Evolutionary conservation across 257 asterid species (phyloP).

Genomic region (Lycium barbarum): DNA sequence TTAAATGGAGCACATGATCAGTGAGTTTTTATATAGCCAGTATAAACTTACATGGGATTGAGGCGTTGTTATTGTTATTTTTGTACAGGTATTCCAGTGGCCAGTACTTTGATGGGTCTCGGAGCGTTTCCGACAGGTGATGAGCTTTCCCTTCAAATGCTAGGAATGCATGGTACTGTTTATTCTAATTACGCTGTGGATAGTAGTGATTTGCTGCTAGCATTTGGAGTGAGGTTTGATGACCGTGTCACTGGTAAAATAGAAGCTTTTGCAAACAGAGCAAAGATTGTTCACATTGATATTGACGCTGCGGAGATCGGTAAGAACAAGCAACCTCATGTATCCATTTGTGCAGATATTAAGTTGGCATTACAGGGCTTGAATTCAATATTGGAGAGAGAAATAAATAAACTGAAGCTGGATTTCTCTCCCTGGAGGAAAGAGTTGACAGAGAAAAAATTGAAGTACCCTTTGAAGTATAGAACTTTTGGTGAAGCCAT

Average conservation of each 20-base stretch:
- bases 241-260: conserved; percentile 87
- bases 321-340: conserved; percentile 80
- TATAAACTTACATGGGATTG: neutral
- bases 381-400: conserved; percentile 58
- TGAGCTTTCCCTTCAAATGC: conserved; percentile 69
- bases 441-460: conserved; percentile 68
- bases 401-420: conserved; percentile 34
- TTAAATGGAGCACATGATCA: neutral
- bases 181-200: conserved; percentile 80
- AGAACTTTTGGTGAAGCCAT: conserved; percentile 70
- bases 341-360: conserved; percentile 74
- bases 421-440: conserved; percentile 72
- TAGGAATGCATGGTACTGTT: conserved; percentile 95
- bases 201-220: conserved; percentile 78
- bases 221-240: conserved; percentile 86
- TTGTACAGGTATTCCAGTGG: conserved; percentile 58
- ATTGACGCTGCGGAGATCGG: conserved; percentile 87
- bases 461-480: conserved; percentile 55
- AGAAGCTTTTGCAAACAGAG: conserved; percentile 83
- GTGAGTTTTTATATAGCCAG: neutral
- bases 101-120: conserved; percentile 81
- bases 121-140: conserved; percentile 75
- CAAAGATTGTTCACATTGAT: conserved; percentile 87
- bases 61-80: neutral
- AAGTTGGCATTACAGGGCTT: conserved; percentile 60